phyloP scores from a whole-genome alignment of 2,329 filamentous ascomycete genomes.

The Xylariomycetidae sp. region DNA sequence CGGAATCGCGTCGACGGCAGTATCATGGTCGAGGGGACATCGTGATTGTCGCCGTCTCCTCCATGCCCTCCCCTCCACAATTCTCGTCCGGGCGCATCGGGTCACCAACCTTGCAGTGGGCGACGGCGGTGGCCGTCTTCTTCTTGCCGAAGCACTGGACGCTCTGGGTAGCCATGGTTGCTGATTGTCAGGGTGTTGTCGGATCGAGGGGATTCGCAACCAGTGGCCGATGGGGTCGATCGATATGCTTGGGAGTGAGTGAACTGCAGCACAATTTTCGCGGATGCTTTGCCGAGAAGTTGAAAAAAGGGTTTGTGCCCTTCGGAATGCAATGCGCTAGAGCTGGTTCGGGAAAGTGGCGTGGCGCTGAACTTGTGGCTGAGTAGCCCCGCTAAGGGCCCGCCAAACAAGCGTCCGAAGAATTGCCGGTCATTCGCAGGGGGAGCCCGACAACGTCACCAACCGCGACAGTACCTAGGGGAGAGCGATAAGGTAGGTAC shows the following conservation, averaged over 20 bases:
- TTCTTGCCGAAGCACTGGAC: conserved; percentile 99
- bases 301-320: conserved; percentile 22
- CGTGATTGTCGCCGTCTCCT: too few relatives aligned
- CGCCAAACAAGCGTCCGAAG: too few relatives aligned
- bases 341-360: conserved; percentile 6
- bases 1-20: too few relatives aligned
- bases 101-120: conserved; percentile 77
- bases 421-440: too few relatives aligned
- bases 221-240: conserved; percentile 11
- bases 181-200: conserved; percentile 22
- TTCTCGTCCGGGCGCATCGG: too few relatives aligned
- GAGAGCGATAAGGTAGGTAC: too few relatives aligned
- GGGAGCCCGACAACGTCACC: too few relatives aligned
- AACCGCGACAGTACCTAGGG: too few relatives aligned
- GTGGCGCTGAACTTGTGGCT: too few relatives aligned
- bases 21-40: too few relatives aligned
- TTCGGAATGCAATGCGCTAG: conserved; percentile 20
- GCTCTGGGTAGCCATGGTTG: conserved; percentile 73
- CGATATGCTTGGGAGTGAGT: conserved; percentile 10
- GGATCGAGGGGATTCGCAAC: conserved; percentile 21
- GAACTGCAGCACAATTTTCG: conserved; percentile 14
- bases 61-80: too few relatives aligned
- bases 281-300: conserved; percentile 2
- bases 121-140: conserved; percentile 84
- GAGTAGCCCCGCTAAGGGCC: too few relatives aligned